Evolutionary conservation across 2,329 filamentous ascomycete species (phyloP).

Genomic region (Ceratocystis diversiconidia): DNA sequence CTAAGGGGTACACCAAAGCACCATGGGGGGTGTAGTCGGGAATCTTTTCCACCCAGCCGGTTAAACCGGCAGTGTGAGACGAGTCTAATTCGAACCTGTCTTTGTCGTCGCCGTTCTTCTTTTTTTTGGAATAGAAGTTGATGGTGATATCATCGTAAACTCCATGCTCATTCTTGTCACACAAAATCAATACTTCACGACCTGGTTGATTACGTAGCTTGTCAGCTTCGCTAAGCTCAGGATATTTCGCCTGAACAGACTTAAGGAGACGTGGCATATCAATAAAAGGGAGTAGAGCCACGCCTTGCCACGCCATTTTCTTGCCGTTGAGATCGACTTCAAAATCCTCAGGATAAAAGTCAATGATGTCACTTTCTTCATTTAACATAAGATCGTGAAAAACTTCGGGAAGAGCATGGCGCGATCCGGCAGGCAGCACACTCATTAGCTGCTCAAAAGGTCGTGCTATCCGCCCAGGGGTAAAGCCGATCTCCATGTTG

Average conservation of each 20-base stretch:
- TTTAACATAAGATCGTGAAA: slow-evolving; percentile 89
- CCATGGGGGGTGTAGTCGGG: slow-evolving; percentile 74
- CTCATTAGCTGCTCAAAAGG: slow-evolving; percentile 98
- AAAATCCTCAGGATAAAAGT: slow-evolving; percentile 95
- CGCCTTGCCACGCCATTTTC: slow-evolving; percentile 96
- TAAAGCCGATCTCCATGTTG: slow-evolving; percentile 66
- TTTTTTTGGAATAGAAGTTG: slow-evolving; percentile 86
- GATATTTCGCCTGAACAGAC: slow-evolving; percentile 74
- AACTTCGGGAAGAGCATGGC: slow-evolving; percentile 73
- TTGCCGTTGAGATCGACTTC: slow-evolving; percentile 90
- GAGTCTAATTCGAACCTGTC: slow-evolving; percentile 60
- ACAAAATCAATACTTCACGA: slow-evolving; percentile 69
- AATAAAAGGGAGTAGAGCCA: slow-evolving; percentile 88
- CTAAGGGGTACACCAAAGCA: slow-evolving; percentile 62
- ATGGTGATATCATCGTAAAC: slow-evolving; percentile 73
- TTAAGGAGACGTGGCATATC: slow-evolving; percentile 73
- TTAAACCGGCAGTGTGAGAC: slow-evolving; percentile 58
- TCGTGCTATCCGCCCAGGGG: slow-evolving; percentile 70
- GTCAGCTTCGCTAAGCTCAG: slow-evolving; percentile 63
- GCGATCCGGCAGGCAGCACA: slow-evolving; percentile 82
- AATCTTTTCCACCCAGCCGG: slow-evolving; percentile 69
- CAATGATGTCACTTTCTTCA: slow-evolving; percentile 78
- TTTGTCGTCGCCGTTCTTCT: slow-evolving; percentile 32
- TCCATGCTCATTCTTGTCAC: slow-evolving; percentile 54
- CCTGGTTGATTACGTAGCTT: slow-evolving; percentile 64